Evolutionary conservation across 345 rosid species (phyloP).

Genomic region (Populus pruinosa): DNA sequence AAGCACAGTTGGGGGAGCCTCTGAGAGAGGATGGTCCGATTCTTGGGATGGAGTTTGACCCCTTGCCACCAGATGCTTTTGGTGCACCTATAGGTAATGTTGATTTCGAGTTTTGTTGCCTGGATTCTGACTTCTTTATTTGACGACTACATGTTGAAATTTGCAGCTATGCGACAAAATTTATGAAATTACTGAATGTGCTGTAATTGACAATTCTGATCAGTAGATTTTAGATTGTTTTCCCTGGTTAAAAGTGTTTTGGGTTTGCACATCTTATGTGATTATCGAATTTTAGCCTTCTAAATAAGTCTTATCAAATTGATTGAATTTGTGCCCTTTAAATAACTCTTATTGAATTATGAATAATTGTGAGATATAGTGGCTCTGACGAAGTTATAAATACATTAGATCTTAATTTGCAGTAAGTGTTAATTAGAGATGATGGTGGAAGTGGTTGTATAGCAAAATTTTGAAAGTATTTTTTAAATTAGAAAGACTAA

Average conservation of each 20-base stretch:
- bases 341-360: background rate
- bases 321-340: background rate
- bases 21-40: slow-evolving; percentile 80
- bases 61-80: slow-evolving; percentile 93
- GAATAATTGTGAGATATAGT: background rate
- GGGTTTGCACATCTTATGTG: background rate
- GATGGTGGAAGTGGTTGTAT: background rate
- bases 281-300: background rate
- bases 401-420: too few species aligned
- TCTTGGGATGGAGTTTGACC: slow-evolving; percentile 94
- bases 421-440: slow-evolving; percentile 3
- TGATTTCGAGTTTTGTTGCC: background rate
- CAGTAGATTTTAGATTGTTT: background rate
- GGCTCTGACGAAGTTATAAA: background rate
- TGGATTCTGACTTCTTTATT: background rate
- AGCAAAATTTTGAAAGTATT: background rate
- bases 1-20: slow-evolving; percentile 77
- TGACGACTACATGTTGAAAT: background rate
- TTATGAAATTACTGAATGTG: background rate
- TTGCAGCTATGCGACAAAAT: background rate
- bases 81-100: slow-evolving; percentile 75
- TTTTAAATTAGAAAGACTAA: background rate
- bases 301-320: background rate
- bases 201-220: background rate
- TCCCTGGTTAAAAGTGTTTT: background rate